These are phyloP conservation scores for Aspergillus pseudoviridinutans DNA, from an alignment of 2,329 filamentous ascomycete species.

Conservation along the genomic window DNA sequence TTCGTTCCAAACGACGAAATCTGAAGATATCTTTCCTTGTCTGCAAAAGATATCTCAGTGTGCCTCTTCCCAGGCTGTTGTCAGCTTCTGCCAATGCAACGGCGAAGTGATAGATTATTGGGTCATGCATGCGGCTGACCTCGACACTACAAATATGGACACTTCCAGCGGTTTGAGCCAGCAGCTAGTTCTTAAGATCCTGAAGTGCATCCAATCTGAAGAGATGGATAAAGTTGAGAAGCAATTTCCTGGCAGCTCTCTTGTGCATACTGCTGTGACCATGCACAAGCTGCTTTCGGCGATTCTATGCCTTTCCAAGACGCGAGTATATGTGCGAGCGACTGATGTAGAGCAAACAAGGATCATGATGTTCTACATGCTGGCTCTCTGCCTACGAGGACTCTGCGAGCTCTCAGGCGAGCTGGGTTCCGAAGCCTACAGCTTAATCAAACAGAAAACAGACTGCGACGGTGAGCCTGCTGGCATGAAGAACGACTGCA, in stretches of 20 bases:
- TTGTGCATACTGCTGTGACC: conserved; percentile 7
- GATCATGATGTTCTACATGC: conserved; percentile 12
- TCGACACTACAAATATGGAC: neutral
- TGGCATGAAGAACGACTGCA: neutral
- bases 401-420: conserved; percentile 16
- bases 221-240: conserved; percentile 3
- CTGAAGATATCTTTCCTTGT: neutral
- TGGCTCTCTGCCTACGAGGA: conserved; percentile 12
- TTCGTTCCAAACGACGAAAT: neutral
- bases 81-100: conserved; percentile 13
- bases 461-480: neutral
- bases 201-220: conserved; percentile 3
- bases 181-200: conserved; percentile 4
- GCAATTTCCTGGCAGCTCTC: neutral
- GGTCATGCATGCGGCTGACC: conserved; percentile 4
- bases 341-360: conserved; percentile 6
- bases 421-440: conserved; percentile 10
- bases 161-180: conserved; percentile 3
- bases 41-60: conserved; percentile 4
- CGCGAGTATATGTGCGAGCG: conserved; percentile 7
- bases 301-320: conserved; percentile 10
- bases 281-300: conserved; percentile 15
- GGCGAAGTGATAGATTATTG: conserved; percentile 3
- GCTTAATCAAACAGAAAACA: conserved; percentile 9
- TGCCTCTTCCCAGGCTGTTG: conserved; percentile 1